phyloP scores from a whole-genome alignment of 169 alveolate genomes.

The Theileria sp. region DNA sequence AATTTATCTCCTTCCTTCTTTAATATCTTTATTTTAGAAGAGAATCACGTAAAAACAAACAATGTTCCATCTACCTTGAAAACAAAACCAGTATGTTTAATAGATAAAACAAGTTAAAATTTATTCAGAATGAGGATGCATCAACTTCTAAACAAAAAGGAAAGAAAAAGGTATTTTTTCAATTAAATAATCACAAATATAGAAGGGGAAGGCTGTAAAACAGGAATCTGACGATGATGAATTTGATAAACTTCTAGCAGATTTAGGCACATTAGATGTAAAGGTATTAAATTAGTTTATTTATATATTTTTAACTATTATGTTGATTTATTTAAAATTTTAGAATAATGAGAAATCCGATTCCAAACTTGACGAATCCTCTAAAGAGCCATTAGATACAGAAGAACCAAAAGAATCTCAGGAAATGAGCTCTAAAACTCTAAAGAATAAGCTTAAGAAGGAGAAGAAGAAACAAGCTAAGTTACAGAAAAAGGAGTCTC shows the following conservation, averaged over 20 bases:
- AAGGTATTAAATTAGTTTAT: not conserved
- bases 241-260: conserved; percentile 56
- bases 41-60: not conserved
- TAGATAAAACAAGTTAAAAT: not conserved
- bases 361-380: conserved; percentile 36
- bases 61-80: not conserved
- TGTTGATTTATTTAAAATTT: not conserved
- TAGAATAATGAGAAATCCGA: not conserved
- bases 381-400: not conserved
- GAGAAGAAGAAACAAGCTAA: conserved; percentile 69
- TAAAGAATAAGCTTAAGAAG: conserved; percentile 64
- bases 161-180: not conserved
- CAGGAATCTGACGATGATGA: conserved; percentile 57
- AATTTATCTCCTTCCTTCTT: not conserved
- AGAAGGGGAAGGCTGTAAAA: conserved; percentile 46
- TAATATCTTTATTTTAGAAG: not conserved
- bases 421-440: conserved; percentile 54
- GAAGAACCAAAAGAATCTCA: conserved; percentile 42
- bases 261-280: conserved; percentile 25
- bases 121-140: not conserved
- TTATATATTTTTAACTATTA: not conserved
- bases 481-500: conserved; percentile 43
- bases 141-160: conserved; percentile 5
- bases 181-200: not conserved
- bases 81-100: not conserved